Conservation (phyloP, 2,329 filamentous ascomycete genomes). For the Hymenoscyphus scutula region DNA sequence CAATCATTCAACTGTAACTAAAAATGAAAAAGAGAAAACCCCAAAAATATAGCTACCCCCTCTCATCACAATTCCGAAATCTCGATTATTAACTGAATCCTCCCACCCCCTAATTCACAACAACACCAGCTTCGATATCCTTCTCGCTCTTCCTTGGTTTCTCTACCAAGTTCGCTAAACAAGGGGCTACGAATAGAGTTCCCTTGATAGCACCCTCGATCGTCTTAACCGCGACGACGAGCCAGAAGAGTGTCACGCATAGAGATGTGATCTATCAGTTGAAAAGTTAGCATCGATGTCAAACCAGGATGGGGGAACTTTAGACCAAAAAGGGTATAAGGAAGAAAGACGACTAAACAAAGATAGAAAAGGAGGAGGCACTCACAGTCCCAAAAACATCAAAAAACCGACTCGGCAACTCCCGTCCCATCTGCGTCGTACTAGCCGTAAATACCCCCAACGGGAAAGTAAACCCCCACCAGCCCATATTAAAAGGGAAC, state of each 20-base stretch:
- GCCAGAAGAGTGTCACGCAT: slow-evolving; percentile 53
- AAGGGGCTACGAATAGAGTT: slow-evolving; percentile 53
- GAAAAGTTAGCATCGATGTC: background rate
- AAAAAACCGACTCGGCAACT: slow-evolving; percentile 56
- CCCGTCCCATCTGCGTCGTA: slow-evolving; percentile 47
- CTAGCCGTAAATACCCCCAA: slow-evolving; percentile 54
- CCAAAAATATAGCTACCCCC: too few relatives aligned
- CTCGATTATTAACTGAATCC: too few relatives aligned
- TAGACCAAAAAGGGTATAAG: background rate
- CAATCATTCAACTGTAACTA: too few relatives aligned
- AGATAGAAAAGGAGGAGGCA: slow-evolving; percentile 28
- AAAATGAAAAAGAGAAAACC: too few relatives aligned
- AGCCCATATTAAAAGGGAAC: slow-evolving; percentile 61
- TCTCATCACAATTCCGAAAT: too few relatives aligned
- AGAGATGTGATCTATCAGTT: slow-evolving; percentile 46
- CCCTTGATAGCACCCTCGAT: slow-evolving; percentile 47
- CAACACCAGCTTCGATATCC: slow-evolving; percentile 8
- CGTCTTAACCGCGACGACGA: slow-evolving; percentile 51
- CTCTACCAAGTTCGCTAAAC: slow-evolving; percentile 41
- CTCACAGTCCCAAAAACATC: slow-evolving; percentile 52
- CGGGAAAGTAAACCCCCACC: slow-evolving; percentile 62
- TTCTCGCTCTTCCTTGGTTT: slow-evolving; percentile 1
- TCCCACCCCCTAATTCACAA: background rate
- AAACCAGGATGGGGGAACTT: background rate
- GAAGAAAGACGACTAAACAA: background rate